Conservation (phyloP, 2,329 filamentous ascomycete genomes). For the Xylariomycetidae sp. region DNA sequence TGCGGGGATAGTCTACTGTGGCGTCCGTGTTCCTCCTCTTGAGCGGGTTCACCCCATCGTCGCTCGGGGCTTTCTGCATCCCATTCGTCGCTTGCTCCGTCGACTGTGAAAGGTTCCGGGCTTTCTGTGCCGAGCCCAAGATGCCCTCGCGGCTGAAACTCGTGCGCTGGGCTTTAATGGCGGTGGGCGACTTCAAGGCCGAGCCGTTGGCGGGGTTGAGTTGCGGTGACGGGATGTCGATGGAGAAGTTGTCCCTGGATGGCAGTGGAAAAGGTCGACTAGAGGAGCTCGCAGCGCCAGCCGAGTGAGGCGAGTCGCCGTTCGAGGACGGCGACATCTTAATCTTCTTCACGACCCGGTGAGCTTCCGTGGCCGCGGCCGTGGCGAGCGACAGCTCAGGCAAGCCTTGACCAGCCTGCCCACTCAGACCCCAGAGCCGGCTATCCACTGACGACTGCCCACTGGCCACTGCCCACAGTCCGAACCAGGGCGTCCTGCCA, state of each 20-base stretch:
- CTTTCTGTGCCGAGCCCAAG: slow-evolving; percentile 46
- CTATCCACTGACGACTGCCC: slow-evolving; percentile 12
- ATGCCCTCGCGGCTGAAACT: slow-evolving; percentile 51
- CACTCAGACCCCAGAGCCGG: too few relatives aligned
- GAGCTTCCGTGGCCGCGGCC: not conserved
- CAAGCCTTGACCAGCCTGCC: too few relatives aligned
- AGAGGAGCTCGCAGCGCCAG: slow-evolving; percentile 30
- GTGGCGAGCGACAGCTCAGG: too few relatives aligned
- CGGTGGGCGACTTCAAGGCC: slow-evolving; percentile 45
- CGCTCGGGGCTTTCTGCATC: slow-evolving; percentile 39
- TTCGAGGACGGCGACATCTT: slow-evolving; percentile 50
- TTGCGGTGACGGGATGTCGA: slow-evolving; percentile 42
- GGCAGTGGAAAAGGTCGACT: slow-evolving; percentile 39
- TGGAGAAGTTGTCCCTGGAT: slow-evolving; percentile 40
- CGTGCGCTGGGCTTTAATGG: slow-evolving; percentile 41
- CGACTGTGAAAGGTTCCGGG: slow-evolving; percentile 49
- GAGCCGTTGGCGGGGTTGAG: slow-evolving; percentile 36
- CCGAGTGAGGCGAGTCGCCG: slow-evolving; percentile 45
- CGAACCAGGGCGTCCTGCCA: slow-evolving; percentile 18
- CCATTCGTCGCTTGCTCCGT: slow-evolving; percentile 37
- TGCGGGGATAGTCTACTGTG: slow-evolving; percentile 56
- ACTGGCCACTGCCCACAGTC: slow-evolving; percentile 3
- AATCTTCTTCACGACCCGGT: slow-evolving; percentile 9
- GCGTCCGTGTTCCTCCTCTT: slow-evolving; percentile 58
- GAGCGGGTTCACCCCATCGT: slow-evolving; percentile 48